A percentile compares a stretch with the other conserved stretches of the same genome.
Conservation (phyloP, 2,329 filamentous ascomycete genomes). For the Fusarium sp. region DNA sequence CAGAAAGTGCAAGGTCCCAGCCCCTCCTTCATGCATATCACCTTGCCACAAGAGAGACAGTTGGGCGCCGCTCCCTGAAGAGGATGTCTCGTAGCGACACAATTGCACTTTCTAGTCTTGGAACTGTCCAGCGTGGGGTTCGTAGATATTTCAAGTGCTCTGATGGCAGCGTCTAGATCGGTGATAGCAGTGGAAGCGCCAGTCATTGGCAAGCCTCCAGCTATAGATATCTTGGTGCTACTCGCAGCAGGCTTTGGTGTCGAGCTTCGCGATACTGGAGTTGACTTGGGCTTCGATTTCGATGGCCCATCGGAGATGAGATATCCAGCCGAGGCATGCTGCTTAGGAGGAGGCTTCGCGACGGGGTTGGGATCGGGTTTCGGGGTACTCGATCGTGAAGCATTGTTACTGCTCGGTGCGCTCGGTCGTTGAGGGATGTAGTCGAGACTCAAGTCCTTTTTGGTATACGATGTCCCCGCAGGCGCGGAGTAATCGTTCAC, state of each 20-base stretch:
- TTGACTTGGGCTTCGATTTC: slow-evolving; percentile 67
- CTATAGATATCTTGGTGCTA: slow-evolving; percentile 75
- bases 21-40: slow-evolving; percentile 94
- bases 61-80: slow-evolving; percentile 93
- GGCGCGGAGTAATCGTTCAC: slow-evolving; percentile 71
- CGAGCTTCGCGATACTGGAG: slow-evolving; percentile 61
- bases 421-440: slow-evolving; percentile 71
- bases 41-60: slow-evolving; percentile 91
- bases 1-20: slow-evolving; percentile 95
- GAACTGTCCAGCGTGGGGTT: slow-evolving; percentile 74
- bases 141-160: slow-evolving; percentile 88
- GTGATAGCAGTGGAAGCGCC: slow-evolving; percentile 79
- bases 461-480: slow-evolving; percentile 77
- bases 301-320: slow-evolving; percentile 80
- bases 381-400: slow-evolving; percentile 53
- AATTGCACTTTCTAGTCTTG: slow-evolving; percentile 79
- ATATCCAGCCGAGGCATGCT: slow-evolving; percentile 74
- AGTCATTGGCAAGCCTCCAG: slow-evolving; percentile 84
- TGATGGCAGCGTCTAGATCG: slow-evolving; percentile 83
- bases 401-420: slow-evolving; percentile 52
- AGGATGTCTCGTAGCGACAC: slow-evolving; percentile 87
- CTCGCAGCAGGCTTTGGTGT: slow-evolving; percentile 64
- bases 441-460: slow-evolving; percentile 75
- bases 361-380: slow-evolving; percentile 42
- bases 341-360: slow-evolving; percentile 61